Conservation (phyloP, 129 eudicot genomes). For the Chrysanthemum lavandulifolium region DNA sequence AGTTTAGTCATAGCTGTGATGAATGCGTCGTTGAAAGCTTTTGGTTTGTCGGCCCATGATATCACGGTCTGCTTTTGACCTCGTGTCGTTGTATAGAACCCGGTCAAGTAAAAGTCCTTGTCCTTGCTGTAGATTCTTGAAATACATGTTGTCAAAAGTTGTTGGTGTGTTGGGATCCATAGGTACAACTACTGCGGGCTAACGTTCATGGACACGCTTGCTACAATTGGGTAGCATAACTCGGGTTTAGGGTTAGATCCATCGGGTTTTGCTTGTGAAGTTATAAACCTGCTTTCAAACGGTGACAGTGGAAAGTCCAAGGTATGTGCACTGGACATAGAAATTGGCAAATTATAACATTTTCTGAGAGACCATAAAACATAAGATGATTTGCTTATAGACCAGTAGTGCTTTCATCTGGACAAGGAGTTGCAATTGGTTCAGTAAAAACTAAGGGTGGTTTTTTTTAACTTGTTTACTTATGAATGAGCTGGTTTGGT, state of each 20-base stretch:
- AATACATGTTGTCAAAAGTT: slow-evolving; percentile 46
- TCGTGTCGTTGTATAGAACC: slow-evolving; percentile 51
- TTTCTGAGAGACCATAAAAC: not conserved
- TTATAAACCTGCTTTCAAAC: slow-evolving; percentile 67
- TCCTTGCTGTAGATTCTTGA: slow-evolving; percentile 57
- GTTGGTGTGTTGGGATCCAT: slow-evolving; percentile 80
- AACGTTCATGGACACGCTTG: slow-evolving; percentile 62
- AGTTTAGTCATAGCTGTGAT: slow-evolving; percentile 64
- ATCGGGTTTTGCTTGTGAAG: slow-evolving; percentile 44
- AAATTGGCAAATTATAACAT: not conserved
- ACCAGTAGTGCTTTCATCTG: not conserved
- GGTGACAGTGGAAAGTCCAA: slow-evolving; percentile 86
- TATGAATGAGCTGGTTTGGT: too few relatives aligned
- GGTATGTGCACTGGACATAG: slow-evolving; percentile 60
- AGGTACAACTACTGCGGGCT: slow-evolving; percentile 72
- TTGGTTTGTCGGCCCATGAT: slow-evolving; percentile 47
- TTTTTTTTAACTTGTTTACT: too few relatives aligned
- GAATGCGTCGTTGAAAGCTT: slow-evolving; percentile 59
- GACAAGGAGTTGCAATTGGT: too few relatives aligned
- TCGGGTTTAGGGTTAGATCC: slow-evolving; percentile 68
- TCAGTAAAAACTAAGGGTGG: too few relatives aligned
- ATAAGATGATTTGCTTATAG: not conserved
- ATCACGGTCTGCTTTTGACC: slow-evolving; percentile 62
- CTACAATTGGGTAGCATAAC: slow-evolving; percentile 63
- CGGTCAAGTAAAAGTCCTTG: slow-evolving; percentile 55